Evolutionary conservation across 1,284 basidiomycete genomes (phyloP).

Genomic region (Albatrellus sp.): DNA sequence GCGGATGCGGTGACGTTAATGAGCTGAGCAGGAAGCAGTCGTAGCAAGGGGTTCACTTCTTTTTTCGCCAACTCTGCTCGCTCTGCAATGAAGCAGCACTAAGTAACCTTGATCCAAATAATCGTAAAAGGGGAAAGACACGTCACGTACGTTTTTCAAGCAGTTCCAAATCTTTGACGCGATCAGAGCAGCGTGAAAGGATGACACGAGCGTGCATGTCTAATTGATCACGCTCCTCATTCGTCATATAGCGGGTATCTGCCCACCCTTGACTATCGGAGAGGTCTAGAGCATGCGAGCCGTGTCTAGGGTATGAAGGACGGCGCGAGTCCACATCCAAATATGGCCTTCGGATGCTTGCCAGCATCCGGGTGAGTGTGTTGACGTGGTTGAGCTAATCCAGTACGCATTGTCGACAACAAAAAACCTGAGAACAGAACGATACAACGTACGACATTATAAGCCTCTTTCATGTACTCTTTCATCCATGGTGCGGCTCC

Average conservation of each 20-base stretch:
- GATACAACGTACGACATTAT: constrained; percentile 48
- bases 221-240: constrained; percentile 83
- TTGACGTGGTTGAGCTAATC: constrained; percentile 58
- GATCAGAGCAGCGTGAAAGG: constrained; percentile 69
- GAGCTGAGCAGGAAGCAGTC: constrained; percentile 48
- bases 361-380: constrained; percentile 57
- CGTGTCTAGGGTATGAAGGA: constrained; percentile 29
- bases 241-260: constrained; percentile 60
- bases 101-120: background rate
- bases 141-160: constrained; percentile 65
- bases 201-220: constrained; percentile 81
- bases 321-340: constrained; percentile 57
- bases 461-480: constrained; percentile 61
- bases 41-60: constrained; percentile 46
- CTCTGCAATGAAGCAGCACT: constrained; percentile 26
- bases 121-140: background rate
- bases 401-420: background rate
- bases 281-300: constrained; percentile 43
- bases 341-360: constrained; percentile 64
- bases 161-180: constrained; percentile 75
- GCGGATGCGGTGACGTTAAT: constrained; percentile 26
- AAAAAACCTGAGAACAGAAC: background rate
- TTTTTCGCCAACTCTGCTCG: constrained; percentile 52
- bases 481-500: constrained; percentile 36
- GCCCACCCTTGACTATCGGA: constrained; percentile 46